These are phyloP conservation scores for Metschnikowia continentalis DNA, from an alignment of 805 yeast genomes.

Conservation along the genomic window DNA sequence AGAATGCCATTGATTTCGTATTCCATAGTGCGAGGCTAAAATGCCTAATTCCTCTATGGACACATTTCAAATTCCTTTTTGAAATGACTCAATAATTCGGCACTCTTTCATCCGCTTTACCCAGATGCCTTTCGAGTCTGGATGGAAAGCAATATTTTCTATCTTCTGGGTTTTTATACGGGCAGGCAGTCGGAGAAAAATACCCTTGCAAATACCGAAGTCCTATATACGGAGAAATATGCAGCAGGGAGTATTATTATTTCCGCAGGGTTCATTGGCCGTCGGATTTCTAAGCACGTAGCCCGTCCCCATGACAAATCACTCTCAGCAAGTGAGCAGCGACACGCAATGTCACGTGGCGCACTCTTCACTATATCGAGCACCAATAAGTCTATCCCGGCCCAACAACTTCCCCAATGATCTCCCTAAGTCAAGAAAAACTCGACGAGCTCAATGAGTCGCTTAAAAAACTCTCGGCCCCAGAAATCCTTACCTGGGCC, in stretches of 20 bases:
- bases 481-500: constrained; percentile 79
- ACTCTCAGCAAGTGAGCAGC: neutral
- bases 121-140: no score
- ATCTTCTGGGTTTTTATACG: neutral
- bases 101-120: no score
- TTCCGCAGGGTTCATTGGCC: neutral
- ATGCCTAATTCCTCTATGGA: no score
- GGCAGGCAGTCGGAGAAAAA: no score
- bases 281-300: neutral
- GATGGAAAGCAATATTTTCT: neutral
- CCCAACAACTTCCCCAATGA: constrained; percentile 7
- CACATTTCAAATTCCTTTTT: no score
- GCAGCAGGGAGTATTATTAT: neutral
- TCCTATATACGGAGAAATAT: neutral
- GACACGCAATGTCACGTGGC: constrained; percentile 17
- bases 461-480: constrained; percentile 55
- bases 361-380: neutral
- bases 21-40: no score
- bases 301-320: neutral
- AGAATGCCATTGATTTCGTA: no score
- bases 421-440: constrained; percentile 40
- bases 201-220: no score
- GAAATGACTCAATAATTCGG: no score
- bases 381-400: neutral
- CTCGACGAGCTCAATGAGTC: constrained; percentile 62